Conservation (phyloP, 352 stramenopile species). For the Globisporangium emineosum region DNA sequence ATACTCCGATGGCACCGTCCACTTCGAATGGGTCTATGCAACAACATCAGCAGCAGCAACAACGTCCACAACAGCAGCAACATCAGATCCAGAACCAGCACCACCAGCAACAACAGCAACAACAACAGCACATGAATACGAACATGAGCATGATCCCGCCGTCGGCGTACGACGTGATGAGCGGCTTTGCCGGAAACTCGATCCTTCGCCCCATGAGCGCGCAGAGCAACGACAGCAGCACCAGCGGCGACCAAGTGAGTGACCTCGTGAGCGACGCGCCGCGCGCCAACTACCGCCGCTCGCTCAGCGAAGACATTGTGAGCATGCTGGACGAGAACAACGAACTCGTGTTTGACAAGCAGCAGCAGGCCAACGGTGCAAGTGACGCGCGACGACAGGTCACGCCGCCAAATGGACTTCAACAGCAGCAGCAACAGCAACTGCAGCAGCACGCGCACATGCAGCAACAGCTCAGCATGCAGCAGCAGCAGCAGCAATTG, state of each 20-base stretch:
- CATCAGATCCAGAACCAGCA: conserved; percentile 6
- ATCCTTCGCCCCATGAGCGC: conserved; percentile 15
- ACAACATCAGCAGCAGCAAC: conserved; percentile 20
- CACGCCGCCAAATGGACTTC: conserved; percentile 15
- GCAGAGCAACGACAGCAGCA: conserved; percentile 15
- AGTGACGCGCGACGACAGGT: conserved; percentile 9
- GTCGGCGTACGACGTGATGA: conserved; percentile 15
- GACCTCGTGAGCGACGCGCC: conserved; percentile 18
- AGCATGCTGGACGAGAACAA: conserved; percentile 64
- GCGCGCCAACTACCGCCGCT: conserved; percentile 43
- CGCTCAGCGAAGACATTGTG: conserved; percentile 76
- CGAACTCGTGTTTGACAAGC: conserved; percentile 29
- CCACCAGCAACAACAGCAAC: conserved; percentile 16
- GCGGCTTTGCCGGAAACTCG: conserved; percentile 1
- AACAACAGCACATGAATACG: conserved; percentile 15
- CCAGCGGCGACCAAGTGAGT: conserved; percentile 14
- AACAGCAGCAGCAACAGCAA: conserved; percentile 1
- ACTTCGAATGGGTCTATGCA: conserved; percentile 10
- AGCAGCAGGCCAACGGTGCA: conserved; percentile 17
- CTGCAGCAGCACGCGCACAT: conserved; percentile 15
- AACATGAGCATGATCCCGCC: conserved; percentile 16
- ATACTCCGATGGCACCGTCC: not conserved
- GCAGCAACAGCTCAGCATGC: conserved; percentile 18
- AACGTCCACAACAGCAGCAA: not conserved
- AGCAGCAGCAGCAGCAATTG: conserved; percentile 20